These are phyloP conservation scores for Halocafeteria seosinensis DNA, from an alignment of 108 stramenopile genomes.

Conservation along the genomic window DNA sequence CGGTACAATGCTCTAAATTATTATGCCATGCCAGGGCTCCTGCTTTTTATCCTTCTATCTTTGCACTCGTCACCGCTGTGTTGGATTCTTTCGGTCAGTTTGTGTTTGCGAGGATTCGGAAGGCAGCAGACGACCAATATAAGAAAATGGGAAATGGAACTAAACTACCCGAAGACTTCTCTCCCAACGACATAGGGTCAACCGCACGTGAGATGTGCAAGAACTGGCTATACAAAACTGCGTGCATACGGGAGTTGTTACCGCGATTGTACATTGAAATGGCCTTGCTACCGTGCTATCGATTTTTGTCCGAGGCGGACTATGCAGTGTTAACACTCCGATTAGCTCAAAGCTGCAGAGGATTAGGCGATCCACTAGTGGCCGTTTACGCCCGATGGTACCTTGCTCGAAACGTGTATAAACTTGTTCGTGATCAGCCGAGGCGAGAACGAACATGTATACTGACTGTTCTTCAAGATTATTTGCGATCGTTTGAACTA, in stretches of 20 bases:
- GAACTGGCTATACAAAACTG: conserved; percentile 43
- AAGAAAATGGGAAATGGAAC: not conserved
- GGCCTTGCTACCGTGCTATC: conserved; percentile 22
- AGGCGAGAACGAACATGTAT: not conserved
- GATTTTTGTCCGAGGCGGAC: conserved; percentile 27
- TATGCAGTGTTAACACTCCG: conserved; percentile 17
- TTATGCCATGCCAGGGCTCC: conserved; percentile 17
- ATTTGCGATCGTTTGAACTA: not conserved
- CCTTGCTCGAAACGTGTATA: conserved; percentile 8
- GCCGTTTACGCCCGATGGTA: conserved; percentile 28
- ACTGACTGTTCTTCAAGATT: not conserved
- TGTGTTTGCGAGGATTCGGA: conserved; percentile 22
- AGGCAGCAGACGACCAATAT: conserved; percentile 15
- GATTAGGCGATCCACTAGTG: conserved; percentile 33
- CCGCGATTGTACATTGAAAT: conserved; percentile 35
- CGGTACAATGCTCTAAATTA: conserved; percentile 27
- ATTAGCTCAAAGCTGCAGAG: conserved; percentile 20
- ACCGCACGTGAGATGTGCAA: conserved; percentile 20
- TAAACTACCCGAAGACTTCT: conserved; percentile 12
- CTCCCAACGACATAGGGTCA: conserved; percentile 12
- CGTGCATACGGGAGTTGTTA: conserved; percentile 34
- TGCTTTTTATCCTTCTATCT: conserved; percentile 27
- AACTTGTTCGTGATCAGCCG: not conserved
- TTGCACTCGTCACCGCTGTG: conserved; percentile 20
- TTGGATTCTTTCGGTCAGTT: conserved; percentile 30